These are phyloP conservation scores for Dendrobium nobile DNA, from an alignment of 106 monocot species.

Conservation along the genomic window DNA sequence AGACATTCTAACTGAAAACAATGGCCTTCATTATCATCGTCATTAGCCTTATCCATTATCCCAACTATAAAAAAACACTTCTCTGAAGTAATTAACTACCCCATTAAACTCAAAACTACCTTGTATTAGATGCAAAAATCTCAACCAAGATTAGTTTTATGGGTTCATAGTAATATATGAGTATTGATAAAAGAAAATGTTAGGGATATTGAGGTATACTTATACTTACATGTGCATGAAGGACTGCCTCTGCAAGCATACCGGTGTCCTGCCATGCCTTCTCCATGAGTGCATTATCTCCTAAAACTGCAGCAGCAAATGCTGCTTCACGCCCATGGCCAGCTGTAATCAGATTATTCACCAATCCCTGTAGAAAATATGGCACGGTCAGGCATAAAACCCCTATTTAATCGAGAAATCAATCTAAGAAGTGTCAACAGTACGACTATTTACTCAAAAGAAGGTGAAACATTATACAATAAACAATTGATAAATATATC, in stretches of 20 bases:
- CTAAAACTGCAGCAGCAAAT: constrained; percentile 93
- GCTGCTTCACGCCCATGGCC: constrained; percentile 99
- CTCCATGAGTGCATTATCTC: constrained; percentile 96
- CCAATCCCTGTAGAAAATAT: constrained; percentile 49
- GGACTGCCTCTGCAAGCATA: constrained; percentile 95
- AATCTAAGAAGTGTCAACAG: not conserved
- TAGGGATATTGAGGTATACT: not conserved
- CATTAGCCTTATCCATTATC: not conserved
- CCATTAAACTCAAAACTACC: not conserved
- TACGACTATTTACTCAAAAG: not conserved
- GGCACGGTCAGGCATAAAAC: not conserved
- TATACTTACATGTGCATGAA: constrained; percentile 88
- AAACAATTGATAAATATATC: no score
- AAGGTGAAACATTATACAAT: not conserved
- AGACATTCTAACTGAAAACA: no score
- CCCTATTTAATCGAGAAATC: not conserved
- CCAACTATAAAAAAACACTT: no score
- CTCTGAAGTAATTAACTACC: not conserved
- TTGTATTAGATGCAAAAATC: not conserved
- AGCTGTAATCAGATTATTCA: constrained; percentile 77
- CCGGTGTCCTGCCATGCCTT: constrained; percentile 99
- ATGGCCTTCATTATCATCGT: not conserved
- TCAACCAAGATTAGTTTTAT: not conserved
- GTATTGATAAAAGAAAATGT: not conserved
- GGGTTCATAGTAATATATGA: not conserved